Conservation (phyloP, 345 rosid genomes). For the Acer negundo region DNA sequence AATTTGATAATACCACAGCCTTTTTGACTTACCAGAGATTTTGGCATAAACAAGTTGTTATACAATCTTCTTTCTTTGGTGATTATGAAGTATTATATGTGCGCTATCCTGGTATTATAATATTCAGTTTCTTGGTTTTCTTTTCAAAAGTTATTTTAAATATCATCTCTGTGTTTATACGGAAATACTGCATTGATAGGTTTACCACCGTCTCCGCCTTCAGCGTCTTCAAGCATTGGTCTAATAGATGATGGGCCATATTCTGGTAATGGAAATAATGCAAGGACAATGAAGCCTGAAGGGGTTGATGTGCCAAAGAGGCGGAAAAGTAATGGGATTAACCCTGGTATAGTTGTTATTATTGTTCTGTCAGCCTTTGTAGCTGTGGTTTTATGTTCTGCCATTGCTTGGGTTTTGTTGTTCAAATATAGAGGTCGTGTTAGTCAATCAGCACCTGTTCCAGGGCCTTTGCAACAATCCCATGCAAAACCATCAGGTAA, state of each 20-base stretch:
- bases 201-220: slow-evolving; percentile 91
- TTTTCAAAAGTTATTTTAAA: background rate
- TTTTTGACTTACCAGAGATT: slow-evolving; percentile 79
- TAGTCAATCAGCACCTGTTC: slow-evolving; percentile 42
- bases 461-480: slow-evolving; percentile 48
- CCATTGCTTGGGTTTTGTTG: slow-evolving; percentile 60
- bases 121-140: slow-evolving; percentile 3
- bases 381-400: slow-evolving; percentile 58
- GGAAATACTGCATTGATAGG: slow-evolving; percentile 42
- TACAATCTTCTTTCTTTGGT: slow-evolving; percentile 66
- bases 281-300: slow-evolving; percentile 66
- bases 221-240: slow-evolving; percentile 48
- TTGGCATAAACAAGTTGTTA: slow-evolving; percentile 73
- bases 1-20: slow-evolving; percentile 79
- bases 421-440: slow-evolving; percentile 41
- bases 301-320: slow-evolving; percentile 81
- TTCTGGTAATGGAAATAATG: slow-evolving; percentile 54
- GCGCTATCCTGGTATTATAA: slow-evolving; percentile 63
- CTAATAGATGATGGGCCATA: slow-evolving; percentile 69
- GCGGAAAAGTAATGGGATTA: slow-evolving; percentile 50
- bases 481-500: slow-evolving; percentile 78
- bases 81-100: slow-evolving; percentile 81
- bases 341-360: slow-evolving; percentile 61
- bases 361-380: slow-evolving; percentile 69
- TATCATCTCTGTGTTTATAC: slow-evolving; percentile 3